These are phyloP conservation scores for Takashimella koratensis DNA, from an alignment of 1,284 basidiomycete genomes.

Conservation along the genomic window DNA sequence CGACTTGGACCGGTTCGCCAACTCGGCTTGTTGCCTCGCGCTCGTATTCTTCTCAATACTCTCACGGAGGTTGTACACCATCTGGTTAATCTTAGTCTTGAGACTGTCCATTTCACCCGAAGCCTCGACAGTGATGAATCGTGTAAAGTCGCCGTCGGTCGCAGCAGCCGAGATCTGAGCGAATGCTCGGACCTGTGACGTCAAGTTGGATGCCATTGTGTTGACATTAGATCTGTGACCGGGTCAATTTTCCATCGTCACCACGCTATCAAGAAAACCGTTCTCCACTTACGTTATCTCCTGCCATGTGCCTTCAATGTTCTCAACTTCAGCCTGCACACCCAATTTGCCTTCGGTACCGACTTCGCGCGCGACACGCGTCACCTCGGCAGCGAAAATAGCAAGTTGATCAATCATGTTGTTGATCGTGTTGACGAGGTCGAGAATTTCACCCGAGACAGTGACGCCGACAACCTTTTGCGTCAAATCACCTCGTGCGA, in stretches of 20 bases:
- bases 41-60: conserved; percentile 98
- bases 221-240: conserved; percentile 79
- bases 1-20: conserved; percentile 93
- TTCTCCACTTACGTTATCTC: conserved; percentile 80
- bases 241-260: too few relatives aligned
- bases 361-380: conserved; percentile 91
- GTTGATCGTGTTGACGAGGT: conserved; percentile 76
- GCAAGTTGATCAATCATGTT: conserved; percentile 93
- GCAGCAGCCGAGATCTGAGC: conserved; percentile 98
- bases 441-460: conserved; percentile 92
- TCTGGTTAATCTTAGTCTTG: conserved; percentile 87
- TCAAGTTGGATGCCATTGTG: conserved; percentile 92
- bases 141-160: conserved; percentile 97
- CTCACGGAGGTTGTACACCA: conserved; percentile 97
- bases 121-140: conserved; percentile 99
- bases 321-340: conserved; percentile 94
- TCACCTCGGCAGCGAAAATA: conserved; percentile 91
- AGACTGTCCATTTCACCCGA: conserved; percentile 98
- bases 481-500: conserved; percentile 88
- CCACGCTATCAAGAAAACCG: conserved; percentile 11
- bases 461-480: conserved; percentile 90
- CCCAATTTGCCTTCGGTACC: conserved; percentile 95
- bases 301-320: conserved; percentile 97
- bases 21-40: conserved; percentile 93
- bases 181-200: conserved; percentile 97